These are phyloP conservation scores for Cytospora schulzeri DNA, from an alignment of 2,329 filamentous ascomycete species.

Conservation along the genomic window DNA sequence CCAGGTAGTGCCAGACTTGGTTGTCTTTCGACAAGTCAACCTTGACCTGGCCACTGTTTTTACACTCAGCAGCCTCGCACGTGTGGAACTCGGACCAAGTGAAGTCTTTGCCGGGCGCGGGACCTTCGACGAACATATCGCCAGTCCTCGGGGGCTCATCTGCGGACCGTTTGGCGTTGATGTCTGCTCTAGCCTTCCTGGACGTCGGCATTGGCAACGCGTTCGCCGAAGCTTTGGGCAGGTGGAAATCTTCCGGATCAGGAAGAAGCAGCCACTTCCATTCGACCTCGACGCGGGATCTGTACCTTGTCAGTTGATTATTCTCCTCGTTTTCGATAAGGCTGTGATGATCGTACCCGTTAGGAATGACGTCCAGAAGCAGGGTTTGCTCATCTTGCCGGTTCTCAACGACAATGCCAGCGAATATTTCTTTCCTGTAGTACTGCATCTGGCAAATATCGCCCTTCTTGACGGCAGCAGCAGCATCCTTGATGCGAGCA, in stretches of 20 bases:
- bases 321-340: conserved; percentile 12
- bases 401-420: conserved; percentile 85
- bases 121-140: conserved; percentile 63
- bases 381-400: conserved; percentile 72
- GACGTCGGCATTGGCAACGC: conserved; percentile 71
- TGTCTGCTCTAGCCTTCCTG: conserved; percentile 63
- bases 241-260: conserved; percentile 68
- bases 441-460: conserved; percentile 88
- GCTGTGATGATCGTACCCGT: conserved; percentile 62
- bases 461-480: conserved; percentile 67
- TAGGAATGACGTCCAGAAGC: conserved; percentile 80
- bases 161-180: conserved; percentile 65
- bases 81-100: conserved; percentile 81
- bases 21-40: conserved; percentile 73
- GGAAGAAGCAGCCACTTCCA: conserved; percentile 83
- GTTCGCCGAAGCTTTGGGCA: conserved; percentile 73
- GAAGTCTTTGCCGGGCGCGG: conserved; percentile 43
- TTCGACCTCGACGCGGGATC: conserved; percentile 75
- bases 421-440: conserved; percentile 83
- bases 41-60: conserved; percentile 64
- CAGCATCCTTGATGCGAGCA: conserved; percentile 67
- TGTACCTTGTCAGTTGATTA: conserved; percentile 48
- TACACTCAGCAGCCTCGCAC: conserved; percentile 46
- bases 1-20: conserved; percentile 87
- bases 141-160: conserved; percentile 66